Evolutionary conservation across 2,329 filamentous ascomycete species (phyloP).

Genomic region (Ustulina deusta): DNA sequence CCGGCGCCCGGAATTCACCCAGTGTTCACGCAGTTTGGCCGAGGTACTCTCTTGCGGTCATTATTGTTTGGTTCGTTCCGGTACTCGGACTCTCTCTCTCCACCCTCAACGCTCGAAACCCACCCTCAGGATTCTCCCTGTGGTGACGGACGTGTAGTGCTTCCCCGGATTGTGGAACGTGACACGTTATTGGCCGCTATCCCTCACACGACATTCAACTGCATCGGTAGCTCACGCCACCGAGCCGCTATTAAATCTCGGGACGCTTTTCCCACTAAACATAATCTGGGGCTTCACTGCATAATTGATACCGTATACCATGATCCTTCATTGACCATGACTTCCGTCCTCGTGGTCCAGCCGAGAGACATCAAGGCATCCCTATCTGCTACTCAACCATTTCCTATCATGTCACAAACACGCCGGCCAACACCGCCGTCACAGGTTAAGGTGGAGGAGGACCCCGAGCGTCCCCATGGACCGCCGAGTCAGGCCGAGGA

Average conservation of each 20-base stretch:
- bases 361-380: constrained; percentile 55
- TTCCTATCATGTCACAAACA: constrained; percentile 57
- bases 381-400: constrained; percentile 55
- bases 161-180: constrained; percentile 47
- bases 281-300: constrained; percentile 37
- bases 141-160: constrained; percentile 39
- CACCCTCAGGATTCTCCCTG: constrained; percentile 22
- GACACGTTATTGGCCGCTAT: constrained; percentile 41
- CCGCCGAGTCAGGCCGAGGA: constrained; percentile 57
- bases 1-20: constrained; percentile 9
- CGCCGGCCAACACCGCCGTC: constrained; percentile 58
- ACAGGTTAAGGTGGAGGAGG: constrained; percentile 57
- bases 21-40: constrained; percentile 14
- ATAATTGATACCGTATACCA: constrained; percentile 39
- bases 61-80: constrained; percentile 28
- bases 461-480: constrained; percentile 56
- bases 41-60: constrained; percentile 8
- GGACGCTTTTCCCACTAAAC: constrained; percentile 35
- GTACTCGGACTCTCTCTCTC: constrained; percentile 19
- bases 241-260: constrained; percentile 38
- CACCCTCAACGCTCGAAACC: constrained; percentile 33
- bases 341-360: constrained; percentile 57
- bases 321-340: constrained; percentile 55
- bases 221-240: constrained; percentile 41
- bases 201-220: constrained; percentile 41